A percentile compares a stretch with the other conserved stretches of the same genome.
phyloP scores from a whole-genome alignment of 1,284 basidiomycete genomes.

The Heterobasidion annosum region DNA sequence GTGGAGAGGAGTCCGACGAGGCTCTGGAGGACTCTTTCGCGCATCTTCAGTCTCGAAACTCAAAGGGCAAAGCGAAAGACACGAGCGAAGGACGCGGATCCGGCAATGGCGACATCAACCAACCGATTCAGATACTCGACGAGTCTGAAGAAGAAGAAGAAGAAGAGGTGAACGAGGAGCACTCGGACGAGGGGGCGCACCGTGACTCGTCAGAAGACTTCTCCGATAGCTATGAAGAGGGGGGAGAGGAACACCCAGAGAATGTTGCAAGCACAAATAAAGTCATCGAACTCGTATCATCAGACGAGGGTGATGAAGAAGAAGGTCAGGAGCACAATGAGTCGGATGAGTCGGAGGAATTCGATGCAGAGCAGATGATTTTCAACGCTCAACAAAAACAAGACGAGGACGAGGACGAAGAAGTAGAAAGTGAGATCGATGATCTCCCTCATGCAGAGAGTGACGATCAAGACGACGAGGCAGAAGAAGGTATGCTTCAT shows the following conservation, averaged over 20 bases:
- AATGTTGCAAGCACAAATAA: background rate
- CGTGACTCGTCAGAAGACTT: conserved; percentile 7
- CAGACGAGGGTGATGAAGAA: conserved; percentile 9
- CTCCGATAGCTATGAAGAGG: background rate
- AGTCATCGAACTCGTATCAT: background rate
- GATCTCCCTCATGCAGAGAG: background rate
- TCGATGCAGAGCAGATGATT: background rate
- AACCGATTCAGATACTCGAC: conserved; percentile 38
- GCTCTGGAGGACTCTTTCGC: conserved; percentile 45
- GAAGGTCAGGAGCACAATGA: conserved; percentile 11
- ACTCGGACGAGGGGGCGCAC: conserved; percentile 6
- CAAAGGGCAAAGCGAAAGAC: conserved; percentile 55
- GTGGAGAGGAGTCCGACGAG: conserved; percentile 18
- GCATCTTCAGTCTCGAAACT: conserved; percentile 35
- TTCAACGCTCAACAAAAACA: background rate
- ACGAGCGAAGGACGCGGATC: conserved; percentile 47
- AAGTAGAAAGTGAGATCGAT: conserved; percentile 19
- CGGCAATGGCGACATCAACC: conserved; percentile 27
- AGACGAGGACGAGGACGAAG: conserved; percentile 15
- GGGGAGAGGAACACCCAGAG: background rate
- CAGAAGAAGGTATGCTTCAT: background rate
- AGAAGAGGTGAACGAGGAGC: conserved; percentile 12
- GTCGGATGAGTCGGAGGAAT: conserved; percentile 10
- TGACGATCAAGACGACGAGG: conserved; percentile 14
- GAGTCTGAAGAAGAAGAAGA: conserved; percentile 19